These are phyloP conservation scores for Hypholoma sublateritium DNA, from an alignment of 768 basidiomycete genomes.

Conservation along the genomic window DNA sequence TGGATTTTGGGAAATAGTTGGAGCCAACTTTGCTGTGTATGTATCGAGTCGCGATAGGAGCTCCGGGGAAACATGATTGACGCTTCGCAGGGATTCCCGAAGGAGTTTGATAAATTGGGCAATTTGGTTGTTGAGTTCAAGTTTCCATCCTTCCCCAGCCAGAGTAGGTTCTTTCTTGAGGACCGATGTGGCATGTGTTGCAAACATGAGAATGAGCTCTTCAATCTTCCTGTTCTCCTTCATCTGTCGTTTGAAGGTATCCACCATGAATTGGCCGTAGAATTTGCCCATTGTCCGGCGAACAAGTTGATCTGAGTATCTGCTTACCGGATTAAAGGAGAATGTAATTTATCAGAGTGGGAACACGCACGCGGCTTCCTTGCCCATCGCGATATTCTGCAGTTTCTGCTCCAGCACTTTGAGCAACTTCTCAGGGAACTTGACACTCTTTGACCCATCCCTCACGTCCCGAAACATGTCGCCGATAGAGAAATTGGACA, in stretches of 20 bases:
- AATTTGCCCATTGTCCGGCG: slow-evolving; percentile 91
- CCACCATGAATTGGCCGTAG: slow-evolving; percentile 86
- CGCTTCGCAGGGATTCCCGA: slow-evolving; percentile 69
- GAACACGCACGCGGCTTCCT: slow-evolving; percentile 76
- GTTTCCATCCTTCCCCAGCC: slow-evolving; percentile 87
- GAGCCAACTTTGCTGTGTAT: slow-evolving; percentile 80
- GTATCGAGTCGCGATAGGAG: slow-evolving; percentile 78
- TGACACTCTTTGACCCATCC: slow-evolving; percentile 80
- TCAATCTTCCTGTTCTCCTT: slow-evolving; percentile 97
- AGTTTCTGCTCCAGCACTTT: slow-evolving; percentile 89
- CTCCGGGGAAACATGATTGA: slow-evolving; percentile 83
- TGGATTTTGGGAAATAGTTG: slow-evolving; percentile 38
- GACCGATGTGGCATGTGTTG: slow-evolving; percentile 83
- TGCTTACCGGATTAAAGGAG: slow-evolving; percentile 24
- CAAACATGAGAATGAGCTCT: slow-evolving; percentile 95
- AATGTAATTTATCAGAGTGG: neutral
- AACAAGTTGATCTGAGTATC: slow-evolving; percentile 88
- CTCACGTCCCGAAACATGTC: slow-evolving; percentile 81
- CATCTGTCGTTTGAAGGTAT: slow-evolving; percentile 84
- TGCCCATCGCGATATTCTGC: slow-evolving; percentile 92
- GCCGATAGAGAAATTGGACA: slow-evolving; percentile 67
- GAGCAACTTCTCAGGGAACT: slow-evolving; percentile 91
- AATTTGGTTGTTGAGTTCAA: slow-evolving; percentile 91
- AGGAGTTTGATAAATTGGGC: slow-evolving; percentile 85
- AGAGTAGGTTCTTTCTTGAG: slow-evolving; percentile 89